A percentile compares a stretch with the other conserved stretches of the same genome.
phyloP scores from a whole-genome alignment of 805 yeast species.

The Pichia deserticola region DNA sequence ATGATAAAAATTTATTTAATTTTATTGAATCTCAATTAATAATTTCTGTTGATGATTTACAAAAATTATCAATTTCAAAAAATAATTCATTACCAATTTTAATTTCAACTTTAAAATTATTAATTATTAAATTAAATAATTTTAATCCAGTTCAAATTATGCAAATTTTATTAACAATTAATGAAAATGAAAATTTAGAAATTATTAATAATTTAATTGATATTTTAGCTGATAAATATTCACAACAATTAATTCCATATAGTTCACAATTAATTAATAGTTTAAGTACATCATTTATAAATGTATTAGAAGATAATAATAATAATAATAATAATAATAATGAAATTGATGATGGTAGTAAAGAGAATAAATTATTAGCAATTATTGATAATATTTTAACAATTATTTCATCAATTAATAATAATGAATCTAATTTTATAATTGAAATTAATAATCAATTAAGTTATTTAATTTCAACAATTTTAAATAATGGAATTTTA shows the following conservation, averaged over 20 bases:
- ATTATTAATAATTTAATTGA: conserved; percentile 84
- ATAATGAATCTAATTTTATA: conserved; percentile 57
- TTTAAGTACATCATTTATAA: conserved; percentile 66
- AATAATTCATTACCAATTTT: conserved; percentile 35
- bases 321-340: conserved; percentile 25
- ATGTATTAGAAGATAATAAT: conserved; percentile 38
- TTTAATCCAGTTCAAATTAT: conserved; percentile 37
- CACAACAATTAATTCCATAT: conserved; percentile 84
- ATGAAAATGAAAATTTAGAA: conserved; percentile 76
- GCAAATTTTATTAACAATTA: conserved; percentile 63
- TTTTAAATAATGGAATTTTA: conserved; percentile 56
- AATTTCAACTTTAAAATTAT: conserved; percentile 7
- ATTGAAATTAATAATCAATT: conserved; percentile 46
- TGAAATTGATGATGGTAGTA: conserved; percentile 41
- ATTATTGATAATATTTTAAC: conserved; percentile 77
- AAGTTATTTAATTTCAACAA: conserved; percentile 60
- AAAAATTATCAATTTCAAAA: conserved; percentile 2
- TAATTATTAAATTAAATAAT: conserved; percentile 3
- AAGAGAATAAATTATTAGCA: conserved; percentile 71
- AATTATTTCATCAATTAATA: conserved; percentile 57
- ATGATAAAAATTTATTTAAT: neutral
- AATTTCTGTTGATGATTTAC: neutral
- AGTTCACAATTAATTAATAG: conserved; percentile 61
- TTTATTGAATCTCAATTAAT: neutral
- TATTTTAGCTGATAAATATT: conserved; percentile 80